These are phyloP conservation scores for Xylariaceae sp. DNA, from an alignment of 2,329 filamentous ascomycete genomes.

Conservation along the genomic window DNA sequence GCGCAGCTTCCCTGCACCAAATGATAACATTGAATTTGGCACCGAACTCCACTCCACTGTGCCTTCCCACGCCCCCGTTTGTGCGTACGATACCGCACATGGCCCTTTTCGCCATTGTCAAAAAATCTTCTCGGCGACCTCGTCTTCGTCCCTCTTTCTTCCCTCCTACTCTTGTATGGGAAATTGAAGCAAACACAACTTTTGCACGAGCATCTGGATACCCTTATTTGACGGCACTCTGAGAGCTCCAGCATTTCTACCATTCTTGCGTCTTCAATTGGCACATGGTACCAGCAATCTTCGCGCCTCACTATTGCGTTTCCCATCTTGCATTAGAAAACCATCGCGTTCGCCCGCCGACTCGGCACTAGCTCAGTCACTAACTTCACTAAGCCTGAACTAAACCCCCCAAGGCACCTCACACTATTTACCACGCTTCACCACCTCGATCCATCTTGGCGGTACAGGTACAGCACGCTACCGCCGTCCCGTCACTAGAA, in stretches of 20 bases:
- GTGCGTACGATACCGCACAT: no score
- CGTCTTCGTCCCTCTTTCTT: neutral
- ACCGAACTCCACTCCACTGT: no score
- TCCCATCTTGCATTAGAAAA: constrained; percentile 28
- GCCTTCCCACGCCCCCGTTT: no score
- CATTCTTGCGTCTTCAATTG: constrained; percentile 3
- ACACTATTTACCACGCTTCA: constrained; percentile 1
- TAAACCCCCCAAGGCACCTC: constrained; percentile 23
- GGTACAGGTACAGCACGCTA: no score
- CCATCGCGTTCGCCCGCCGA: constrained; percentile 26
- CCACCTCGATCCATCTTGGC: neutral
- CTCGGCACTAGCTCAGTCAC: constrained; percentile 26
- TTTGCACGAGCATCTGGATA: constrained; percentile 13
- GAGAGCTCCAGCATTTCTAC: constrained; percentile 2
- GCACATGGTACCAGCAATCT: constrained; percentile 9
- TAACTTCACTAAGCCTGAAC: constrained; percentile 30
- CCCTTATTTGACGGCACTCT: constrained; percentile 6
- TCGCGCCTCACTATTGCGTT: constrained; percentile 27
- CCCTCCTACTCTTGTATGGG: neutral
- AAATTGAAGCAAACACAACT: neutral
- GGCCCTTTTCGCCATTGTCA: neutral
- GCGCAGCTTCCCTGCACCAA: no score
- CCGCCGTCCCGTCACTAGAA: no score
- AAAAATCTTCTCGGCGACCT: neutral
- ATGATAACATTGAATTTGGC: no score